Percentiles rank a stretch among this genome's conserved stretches.
Evolutionary conservation across 2,329 filamentous ascomycete species (phyloP).

Genomic region (Botryotinia narcissicola): DNA sequence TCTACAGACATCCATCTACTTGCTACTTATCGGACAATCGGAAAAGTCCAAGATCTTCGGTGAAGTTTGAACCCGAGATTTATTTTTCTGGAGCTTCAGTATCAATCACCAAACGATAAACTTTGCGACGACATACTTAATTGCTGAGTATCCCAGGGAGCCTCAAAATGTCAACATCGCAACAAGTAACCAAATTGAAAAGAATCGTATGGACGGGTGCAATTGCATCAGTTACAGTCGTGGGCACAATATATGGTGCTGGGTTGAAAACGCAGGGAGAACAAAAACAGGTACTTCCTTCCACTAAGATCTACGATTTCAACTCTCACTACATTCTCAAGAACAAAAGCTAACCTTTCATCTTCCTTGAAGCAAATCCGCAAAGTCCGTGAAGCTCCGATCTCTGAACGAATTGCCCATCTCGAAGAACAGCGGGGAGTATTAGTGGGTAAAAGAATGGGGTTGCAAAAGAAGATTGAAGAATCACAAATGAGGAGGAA

Average conservation of each 20-base stretch:
- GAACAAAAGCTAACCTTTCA: neutral
- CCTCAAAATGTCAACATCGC: conserved; percentile 25
- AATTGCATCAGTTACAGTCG: conserved; percentile 54
- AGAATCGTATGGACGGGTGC: conserved; percentile 53
- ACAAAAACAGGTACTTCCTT: conserved; percentile 46
- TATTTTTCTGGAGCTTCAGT: neutral
- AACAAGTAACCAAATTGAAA: conserved; percentile 41
- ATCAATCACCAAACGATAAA: neutral
- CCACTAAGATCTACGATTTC: too few relatives aligned
- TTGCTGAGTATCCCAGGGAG: neutral
- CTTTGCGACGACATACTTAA: neutral
- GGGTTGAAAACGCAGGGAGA: conserved; percentile 54
- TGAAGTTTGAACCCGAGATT: neutral
- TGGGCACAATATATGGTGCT: conserved; percentile 59
- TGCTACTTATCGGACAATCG: neutral
- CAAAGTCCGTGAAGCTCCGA: conserved; percentile 48
- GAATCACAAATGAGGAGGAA: conserved; percentile 45
- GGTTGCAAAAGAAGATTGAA: conserved; percentile 56
- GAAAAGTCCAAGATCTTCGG: neutral
- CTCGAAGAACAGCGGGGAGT: conserved; percentile 51
- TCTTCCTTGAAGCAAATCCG: conserved; percentile 42
- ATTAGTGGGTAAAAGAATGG: conserved; percentile 49
- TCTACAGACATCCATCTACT: neutral
- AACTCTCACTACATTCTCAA: neutral
- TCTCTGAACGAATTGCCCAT: conserved; percentile 53